Evolutionary conservation across 768 basidiomycete genomes (phyloP), one percentile per base, ranked within the genome.

Genomic region (Jaapia argillacea): DNA sequence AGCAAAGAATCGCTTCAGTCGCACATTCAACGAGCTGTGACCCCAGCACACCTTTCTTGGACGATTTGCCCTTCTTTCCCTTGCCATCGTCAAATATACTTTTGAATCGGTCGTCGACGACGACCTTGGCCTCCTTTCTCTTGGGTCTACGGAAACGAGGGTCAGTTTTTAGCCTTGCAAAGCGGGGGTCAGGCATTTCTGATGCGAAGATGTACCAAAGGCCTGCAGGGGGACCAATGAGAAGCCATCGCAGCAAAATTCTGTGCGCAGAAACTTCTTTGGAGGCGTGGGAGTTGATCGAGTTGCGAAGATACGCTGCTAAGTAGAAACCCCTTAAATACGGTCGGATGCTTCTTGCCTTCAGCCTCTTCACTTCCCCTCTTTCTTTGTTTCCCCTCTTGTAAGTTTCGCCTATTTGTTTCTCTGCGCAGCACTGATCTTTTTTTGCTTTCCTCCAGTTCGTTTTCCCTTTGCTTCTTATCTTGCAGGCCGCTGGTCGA

Each of bases 61-160:
- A 46, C 43, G 42, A 16, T 26, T 48, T 24, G 41, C 44, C 45
- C 36, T 31, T 45, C 52, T 53, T 57, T 58, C 49, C 49, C 41
- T 41, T 53, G 48, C 45, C 57, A 54, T 47, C 54, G 45, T 72
- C 66, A 36, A 97, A 77, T 16, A 96, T 72, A 43, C 71, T 66
- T 60, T 84, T 88, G 73, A 98, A 99, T 20, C 96, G 81, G 7
- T 91, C 81, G 59, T 99, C 96, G 27, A 97, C 75, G 42, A 85
- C 75, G 42, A 96, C 82, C 62, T 92, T 96, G 50, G 77, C 67
- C 45, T 79, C 67, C 26, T 81, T 77, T 61, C 82, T 88, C 58
- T 79, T 86, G 2, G 88, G 85, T 24, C 76, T 74, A 21, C 92
- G 72, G 67, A 99, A 99, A 40, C 96, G 79, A 37, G 96, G 96